Percentiles rank a stretch among this genome's conserved stretches.
Evolutionary conservation across 768 basidiomycete species (phyloP).

Genomic region (Lactarius indigo): DNA sequence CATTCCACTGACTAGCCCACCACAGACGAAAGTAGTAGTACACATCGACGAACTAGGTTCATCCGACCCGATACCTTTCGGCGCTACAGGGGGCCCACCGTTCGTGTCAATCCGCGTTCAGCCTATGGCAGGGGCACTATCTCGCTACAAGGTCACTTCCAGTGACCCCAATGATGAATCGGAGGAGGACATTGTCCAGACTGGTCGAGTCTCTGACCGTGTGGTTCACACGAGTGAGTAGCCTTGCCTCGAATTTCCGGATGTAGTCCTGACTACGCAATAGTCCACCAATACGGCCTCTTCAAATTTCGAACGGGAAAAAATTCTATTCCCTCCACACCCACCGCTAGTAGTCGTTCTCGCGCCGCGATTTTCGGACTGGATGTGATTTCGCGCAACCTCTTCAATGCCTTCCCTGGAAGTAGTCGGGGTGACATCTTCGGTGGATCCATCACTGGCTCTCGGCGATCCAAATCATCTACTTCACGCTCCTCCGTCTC

Average conservation of each 20-base stretch:
- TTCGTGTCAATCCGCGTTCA: slow-evolving; percentile 80
- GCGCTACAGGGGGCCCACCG: slow-evolving; percentile 56
- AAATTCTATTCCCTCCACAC: slow-evolving; percentile 79
- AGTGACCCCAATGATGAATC: slow-evolving; percentile 68
- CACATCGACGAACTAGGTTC: slow-evolving; percentile 77
- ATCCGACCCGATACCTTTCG: slow-evolving; percentile 77
- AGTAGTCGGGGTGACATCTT: slow-evolving; percentile 73
- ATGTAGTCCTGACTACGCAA: slow-evolving; percentile 16
- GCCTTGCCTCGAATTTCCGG: neutral
- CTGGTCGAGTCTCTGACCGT: slow-evolving; percentile 63
- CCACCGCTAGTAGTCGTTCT: slow-evolving; percentile 69
- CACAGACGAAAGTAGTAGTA: slow-evolving; percentile 80
- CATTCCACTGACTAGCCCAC: slow-evolving; percentile 8
- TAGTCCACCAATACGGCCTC: slow-evolving; percentile 85
- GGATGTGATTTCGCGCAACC: slow-evolving; percentile 85
- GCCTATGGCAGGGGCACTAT: slow-evolving; percentile 79
- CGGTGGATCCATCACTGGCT: slow-evolving; percentile 64
- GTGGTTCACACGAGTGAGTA: slow-evolving; percentile 79
- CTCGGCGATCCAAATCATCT: slow-evolving; percentile 65
- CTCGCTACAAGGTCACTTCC: slow-evolving; percentile 72
- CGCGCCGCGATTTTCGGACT: slow-evolving; percentile 83
- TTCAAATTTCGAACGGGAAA: slow-evolving; percentile 83
- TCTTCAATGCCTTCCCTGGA: slow-evolving; percentile 72
- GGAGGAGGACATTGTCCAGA: slow-evolving; percentile 83
- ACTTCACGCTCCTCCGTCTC: slow-evolving; percentile 70